Percentiles rank a stretch among this genome's conserved stretches.
Evolutionary conservation across 208 protist genomes (phyloP).

Genomic region (Crithidia mellificae): DNA sequence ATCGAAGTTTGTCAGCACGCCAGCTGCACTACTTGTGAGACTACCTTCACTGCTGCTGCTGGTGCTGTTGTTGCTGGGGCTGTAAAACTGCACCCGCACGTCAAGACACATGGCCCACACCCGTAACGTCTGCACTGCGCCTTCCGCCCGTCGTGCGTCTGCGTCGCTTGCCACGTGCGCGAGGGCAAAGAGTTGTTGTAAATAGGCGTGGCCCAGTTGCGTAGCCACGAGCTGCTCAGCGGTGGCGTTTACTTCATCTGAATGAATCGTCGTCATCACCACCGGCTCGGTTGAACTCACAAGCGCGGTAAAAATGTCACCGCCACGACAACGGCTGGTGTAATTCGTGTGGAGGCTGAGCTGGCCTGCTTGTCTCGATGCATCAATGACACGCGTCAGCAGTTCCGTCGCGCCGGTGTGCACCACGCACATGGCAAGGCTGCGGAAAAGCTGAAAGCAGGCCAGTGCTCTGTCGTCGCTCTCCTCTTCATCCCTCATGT

Average conservation of each 20-base stretch:
- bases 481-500: neutral
- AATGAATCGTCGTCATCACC: no score
- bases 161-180: constrained; percentile 10
- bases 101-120: constrained; percentile 15
- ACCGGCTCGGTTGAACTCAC: no score
- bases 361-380: neutral
- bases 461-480: constrained; percentile 15
- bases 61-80: no score
- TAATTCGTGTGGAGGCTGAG: no score
- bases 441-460: constrained; percentile 26
- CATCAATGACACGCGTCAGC: constrained; percentile 3
- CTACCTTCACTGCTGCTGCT: no score
- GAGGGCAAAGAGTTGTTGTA: constrained; percentile 23
- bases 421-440: constrained; percentile 21
- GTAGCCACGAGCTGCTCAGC: constrained; percentile 23
- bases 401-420: constrained; percentile 7
- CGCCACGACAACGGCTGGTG: no score
- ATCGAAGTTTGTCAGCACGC: constrained; percentile 6
- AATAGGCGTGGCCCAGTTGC: constrained; percentile 14
- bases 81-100: neutral
- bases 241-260: neutral
- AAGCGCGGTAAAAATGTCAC: no score
- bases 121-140: constrained; percentile 20
- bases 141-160: constrained; percentile 12
- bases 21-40: neutral